phyloP scores from a whole-genome alignment of 176 grass and related monocot genomes.

The Alopecurus myosuroides region DNA sequence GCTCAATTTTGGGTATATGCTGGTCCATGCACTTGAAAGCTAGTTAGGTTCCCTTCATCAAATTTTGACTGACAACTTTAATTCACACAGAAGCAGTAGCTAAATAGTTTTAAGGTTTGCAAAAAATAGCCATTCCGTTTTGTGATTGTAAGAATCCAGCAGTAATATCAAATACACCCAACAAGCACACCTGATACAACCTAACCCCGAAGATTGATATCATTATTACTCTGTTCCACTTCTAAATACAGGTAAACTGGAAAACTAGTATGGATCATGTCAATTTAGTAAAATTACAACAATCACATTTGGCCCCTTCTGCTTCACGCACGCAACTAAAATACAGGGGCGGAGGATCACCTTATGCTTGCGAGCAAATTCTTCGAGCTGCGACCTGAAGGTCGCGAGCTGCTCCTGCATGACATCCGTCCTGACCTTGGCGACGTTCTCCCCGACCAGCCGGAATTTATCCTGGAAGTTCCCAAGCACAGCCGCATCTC shows the following conservation, averaged over 20 bases:
- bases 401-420: slow-evolving; percentile 92
- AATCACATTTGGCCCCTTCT: not conserved
- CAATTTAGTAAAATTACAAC: not conserved
- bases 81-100: not conserved
- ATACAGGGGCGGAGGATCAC: slow-evolving; percentile 20
- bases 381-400: slow-evolving; percentile 79
- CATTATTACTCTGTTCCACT: not conserved
- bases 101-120: not conserved
- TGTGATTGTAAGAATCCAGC: not conserved
- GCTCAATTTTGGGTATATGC: not conserved
- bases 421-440: slow-evolving; percentile 88
- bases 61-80: not conserved
- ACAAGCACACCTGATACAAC: not conserved
- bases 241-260: not conserved
- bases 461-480: slow-evolving; percentile 76
- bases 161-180: not conserved
- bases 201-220: not conserved
- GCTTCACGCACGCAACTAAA: not conserved
- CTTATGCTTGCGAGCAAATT: slow-evolving; percentile 95
- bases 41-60: not conserved
- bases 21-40: not conserved
- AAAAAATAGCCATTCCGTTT: not conserved
- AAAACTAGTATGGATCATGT: not conserved
- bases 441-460: slow-evolving; percentile 83
- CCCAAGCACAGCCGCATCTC: not conserved